Percentiles rank a stretch among this genome's conserved stretches.
These are phyloP conservation scores for Gossypium sturtianum DNA, from an alignment of 345 rosid genomes.

Conservation along the genomic window DNA sequence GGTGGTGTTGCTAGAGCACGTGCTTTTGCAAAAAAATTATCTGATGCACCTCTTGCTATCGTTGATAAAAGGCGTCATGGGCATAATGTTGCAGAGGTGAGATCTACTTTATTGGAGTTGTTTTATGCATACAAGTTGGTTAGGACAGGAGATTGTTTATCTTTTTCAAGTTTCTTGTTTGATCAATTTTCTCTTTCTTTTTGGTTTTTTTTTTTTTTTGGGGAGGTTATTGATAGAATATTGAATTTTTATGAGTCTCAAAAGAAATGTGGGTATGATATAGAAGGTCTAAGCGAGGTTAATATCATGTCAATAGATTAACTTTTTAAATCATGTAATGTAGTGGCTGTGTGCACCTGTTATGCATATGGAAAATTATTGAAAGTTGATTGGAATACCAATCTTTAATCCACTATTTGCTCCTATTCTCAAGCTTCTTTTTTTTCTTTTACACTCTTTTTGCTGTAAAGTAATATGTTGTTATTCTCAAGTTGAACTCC, in stretches of 20 bases:
- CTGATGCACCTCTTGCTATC: conserved; percentile 96
- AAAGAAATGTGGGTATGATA: neutral
- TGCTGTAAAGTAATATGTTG: neutral
- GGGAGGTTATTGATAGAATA: neutral
- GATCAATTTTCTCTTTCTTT: neutral
- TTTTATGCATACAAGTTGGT: neutral
- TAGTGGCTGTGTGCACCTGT: neutral
- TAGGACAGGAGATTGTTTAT: neutral
- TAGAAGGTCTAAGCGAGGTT: neutral
- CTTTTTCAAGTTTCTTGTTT: neutral
- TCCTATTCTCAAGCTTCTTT: conserved; percentile 1
- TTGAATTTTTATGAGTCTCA: conserved; percentile 2
- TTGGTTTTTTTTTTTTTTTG: too few relatives aligned
- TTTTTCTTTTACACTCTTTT: neutral
- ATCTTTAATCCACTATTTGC: neutral
- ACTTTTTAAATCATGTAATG: neutral
- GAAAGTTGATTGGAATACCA: neutral
- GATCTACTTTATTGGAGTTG: neutral
- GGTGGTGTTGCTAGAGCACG: conserved; percentile 99
- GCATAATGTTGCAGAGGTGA: conserved; percentile 96
- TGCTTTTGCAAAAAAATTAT: conserved; percentile 86
- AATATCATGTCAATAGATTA: neutral
- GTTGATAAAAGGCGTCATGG: conserved; percentile 97
- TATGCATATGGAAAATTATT: neutral
- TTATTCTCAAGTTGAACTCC: neutral